Conservation (phyloP, 2,329 filamentous ascomycete genomes). For the Davidsoniella eucalypti region DNA sequence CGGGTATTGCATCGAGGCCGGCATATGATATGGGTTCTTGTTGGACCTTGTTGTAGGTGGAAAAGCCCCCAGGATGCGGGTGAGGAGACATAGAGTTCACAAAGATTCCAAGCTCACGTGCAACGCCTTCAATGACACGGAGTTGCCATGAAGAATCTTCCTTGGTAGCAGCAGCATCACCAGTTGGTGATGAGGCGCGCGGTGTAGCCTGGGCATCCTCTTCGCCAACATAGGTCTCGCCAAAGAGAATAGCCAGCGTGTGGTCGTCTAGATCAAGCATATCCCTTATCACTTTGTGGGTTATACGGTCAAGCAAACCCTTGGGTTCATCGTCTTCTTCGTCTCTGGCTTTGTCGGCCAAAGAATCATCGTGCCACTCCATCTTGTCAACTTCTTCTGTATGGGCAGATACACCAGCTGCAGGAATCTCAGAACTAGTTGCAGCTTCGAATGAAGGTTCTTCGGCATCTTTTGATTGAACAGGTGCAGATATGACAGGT, state of each 20-base stretch:
- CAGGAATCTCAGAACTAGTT: neutral
- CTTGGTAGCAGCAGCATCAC: slow-evolving; percentile 19
- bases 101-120: slow-evolving; percentile 68
- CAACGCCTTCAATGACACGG: slow-evolving; percentile 66
- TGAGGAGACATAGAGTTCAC: slow-evolving; percentile 64
- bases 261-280: slow-evolving; percentile 82
- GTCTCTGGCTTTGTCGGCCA: slow-evolving; percentile 37
- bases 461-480: slow-evolving; percentile 9
- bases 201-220: slow-evolving; percentile 31
- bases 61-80: slow-evolving; percentile 69
- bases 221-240: slow-evolving; percentile 51
- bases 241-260: slow-evolving; percentile 71
- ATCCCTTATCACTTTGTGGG: slow-evolving; percentile 71
- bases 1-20: slow-evolving; percentile 51
- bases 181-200: slow-evolving; percentile 23
- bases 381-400: slow-evolving; percentile 11
- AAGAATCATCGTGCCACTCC: slow-evolving; percentile 19
- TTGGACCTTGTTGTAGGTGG: slow-evolving; percentile 54
- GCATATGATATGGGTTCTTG: slow-evolving; percentile 57
- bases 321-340: slow-evolving; percentile 34
- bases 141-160: slow-evolving; percentile 50
- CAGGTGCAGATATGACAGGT: neutral
- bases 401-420: neutral
- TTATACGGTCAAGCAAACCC: slow-evolving; percentile 65
- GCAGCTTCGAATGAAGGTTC: neutral